A percentile compares a stretch with the other conserved stretches of the same genome.
phyloP scores from a whole-genome alignment of 306 rosid genomes.

The Vigna angularis region DNA sequence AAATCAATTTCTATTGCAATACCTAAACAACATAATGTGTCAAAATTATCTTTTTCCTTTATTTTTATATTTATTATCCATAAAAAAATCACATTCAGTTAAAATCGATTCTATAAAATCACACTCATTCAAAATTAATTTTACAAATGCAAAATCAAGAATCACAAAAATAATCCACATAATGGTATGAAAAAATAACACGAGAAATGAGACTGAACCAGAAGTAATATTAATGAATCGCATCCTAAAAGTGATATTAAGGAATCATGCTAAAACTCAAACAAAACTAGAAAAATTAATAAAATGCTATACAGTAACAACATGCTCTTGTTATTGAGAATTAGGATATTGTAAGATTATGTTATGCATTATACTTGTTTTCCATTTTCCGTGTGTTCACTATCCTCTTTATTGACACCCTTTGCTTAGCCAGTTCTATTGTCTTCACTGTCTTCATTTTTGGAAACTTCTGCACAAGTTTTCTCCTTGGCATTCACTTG shows the following conservation, averaged over 20 bases:
- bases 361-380: background rate
- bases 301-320: background rate
- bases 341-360: background rate
- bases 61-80: background rate
- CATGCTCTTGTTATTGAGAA: background rate
- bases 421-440: slow-evolving; percentile 22
- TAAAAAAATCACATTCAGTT: background rate
- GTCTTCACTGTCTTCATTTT: slow-evolving; percentile 24
- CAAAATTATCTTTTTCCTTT: background rate
- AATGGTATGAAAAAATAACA: background rate
- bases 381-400: slow-evolving; percentile 22
- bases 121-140: background rate
- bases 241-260: background rate
- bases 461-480: slow-evolving; percentile 22
- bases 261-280: background rate
- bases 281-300: background rate
- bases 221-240: background rate
- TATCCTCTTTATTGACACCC: background rate
- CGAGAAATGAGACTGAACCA: background rate
- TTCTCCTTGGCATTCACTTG: slow-evolving; percentile 40
- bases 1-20: background rate
- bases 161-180: background rate
- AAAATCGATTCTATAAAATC: background rate
- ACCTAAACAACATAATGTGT: background rate
- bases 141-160: background rate